Evolutionary conservation across 2,329 filamentous ascomycete species (phyloP).

Genomic region (Fusarium tupiense): DNA sequence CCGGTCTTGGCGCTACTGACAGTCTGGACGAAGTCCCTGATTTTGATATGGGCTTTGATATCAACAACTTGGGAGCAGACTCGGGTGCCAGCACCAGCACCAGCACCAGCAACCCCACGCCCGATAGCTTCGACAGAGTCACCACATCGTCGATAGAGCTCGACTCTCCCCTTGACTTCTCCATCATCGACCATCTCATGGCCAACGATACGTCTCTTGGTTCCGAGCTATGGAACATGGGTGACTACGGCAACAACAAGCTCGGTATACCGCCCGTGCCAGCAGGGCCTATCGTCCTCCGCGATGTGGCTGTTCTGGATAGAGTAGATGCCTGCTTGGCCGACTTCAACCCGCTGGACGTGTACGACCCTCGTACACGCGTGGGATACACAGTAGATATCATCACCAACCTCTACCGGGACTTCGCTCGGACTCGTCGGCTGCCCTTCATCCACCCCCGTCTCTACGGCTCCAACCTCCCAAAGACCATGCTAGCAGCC

Average conservation of each 20-base stretch:
- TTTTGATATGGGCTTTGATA: conserved; percentile 52
- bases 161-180: conserved; percentile 47
- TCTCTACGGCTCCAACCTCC: conserved; percentile 53
- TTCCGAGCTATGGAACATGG: conserved; percentile 43
- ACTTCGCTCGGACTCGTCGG: conserved; percentile 49
- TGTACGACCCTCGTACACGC: conserved; percentile 50
- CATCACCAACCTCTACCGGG: conserved; percentile 47
- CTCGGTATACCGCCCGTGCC: conserved; percentile 44
- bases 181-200: conserved; percentile 50
- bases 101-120: conserved; percentile 29
- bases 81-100: conserved; percentile 32
- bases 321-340: conserved; percentile 31
- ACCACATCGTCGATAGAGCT: conserved; percentile 39
- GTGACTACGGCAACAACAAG: conserved; percentile 43
- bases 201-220: conserved; percentile 34
- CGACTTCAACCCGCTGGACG: conserved; percentile 46
- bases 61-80: conserved; percentile 44
- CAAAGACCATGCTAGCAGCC: conserved; percentile 52
- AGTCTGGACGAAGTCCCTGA: conserved; percentile 41
- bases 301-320: conserved; percentile 45
- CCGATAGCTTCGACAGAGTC: conserved; percentile 43
- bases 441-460: conserved; percentile 56
- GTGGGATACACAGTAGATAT: conserved; percentile 49
- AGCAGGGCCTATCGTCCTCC: conserved; percentile 39
- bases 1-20: background rate